phyloP scores from a whole-genome alignment of 345 rosid species.

The Erucastrum elatum region DNA sequence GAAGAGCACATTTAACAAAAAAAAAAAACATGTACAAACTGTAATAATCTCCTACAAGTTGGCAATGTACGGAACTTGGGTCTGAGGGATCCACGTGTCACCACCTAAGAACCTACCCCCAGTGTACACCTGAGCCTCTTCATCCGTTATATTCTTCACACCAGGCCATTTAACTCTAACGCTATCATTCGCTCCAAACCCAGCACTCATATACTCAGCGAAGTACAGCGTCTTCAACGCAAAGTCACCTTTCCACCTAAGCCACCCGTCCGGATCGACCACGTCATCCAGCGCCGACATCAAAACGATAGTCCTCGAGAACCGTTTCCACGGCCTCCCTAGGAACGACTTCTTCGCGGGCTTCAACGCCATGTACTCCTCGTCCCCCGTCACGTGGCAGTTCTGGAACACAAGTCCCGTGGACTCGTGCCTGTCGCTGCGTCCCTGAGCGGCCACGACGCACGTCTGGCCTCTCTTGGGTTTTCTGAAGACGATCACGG shows the following conservation, averaged over 20 bases:
- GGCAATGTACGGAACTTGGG: constrained; percentile 54
- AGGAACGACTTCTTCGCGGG: constrained; percentile 50
- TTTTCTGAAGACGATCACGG: constrained; percentile 55
- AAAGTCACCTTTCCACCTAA: constrained; percentile 47
- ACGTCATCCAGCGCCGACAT: constrained; percentile 51
- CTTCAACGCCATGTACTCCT: constrained; percentile 42
- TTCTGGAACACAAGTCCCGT: constrained; percentile 63
- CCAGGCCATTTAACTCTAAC: constrained; percentile 64
- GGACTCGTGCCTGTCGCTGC: constrained; percentile 43
- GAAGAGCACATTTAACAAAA: background rate
- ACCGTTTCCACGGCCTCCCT: constrained; percentile 73
- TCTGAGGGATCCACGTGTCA: constrained; percentile 47
- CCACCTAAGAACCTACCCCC: constrained; percentile 44
- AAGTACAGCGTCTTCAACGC: constrained; percentile 56
- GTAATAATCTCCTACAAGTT: constrained; percentile 40
- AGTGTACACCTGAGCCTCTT: constrained; percentile 39
- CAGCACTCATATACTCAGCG: constrained; percentile 57
- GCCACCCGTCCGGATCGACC: constrained; percentile 67
- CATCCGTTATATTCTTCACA: constrained; percentile 35
- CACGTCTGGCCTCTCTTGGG: constrained; percentile 50
- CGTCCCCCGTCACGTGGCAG: constrained; percentile 53
- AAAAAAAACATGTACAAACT: background rate
- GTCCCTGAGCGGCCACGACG: constrained; percentile 71
- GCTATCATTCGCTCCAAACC: constrained; percentile 53
- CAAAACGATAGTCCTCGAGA: constrained; percentile 61